Evolutionary conservation across 495 filamentous ascomycete species (phyloP).

Genomic region (Xylaria scruposa): DNA sequence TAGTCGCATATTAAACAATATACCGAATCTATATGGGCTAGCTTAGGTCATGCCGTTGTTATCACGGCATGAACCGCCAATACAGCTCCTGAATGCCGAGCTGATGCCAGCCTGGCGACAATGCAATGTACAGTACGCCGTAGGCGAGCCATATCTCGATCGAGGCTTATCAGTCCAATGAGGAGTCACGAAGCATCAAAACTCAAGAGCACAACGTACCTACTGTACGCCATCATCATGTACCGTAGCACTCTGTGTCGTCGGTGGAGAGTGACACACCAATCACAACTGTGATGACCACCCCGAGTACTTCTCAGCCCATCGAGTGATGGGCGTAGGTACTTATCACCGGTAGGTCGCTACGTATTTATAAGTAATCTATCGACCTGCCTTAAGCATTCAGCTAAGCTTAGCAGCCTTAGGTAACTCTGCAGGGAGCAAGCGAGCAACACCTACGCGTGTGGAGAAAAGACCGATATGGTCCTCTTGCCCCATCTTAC

Average conservation of each 20-base stretch:
- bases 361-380: background rate
- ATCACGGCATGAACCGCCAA: conserved; percentile 26
- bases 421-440: background rate
- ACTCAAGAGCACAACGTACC: conserved; percentile 10
- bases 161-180: conserved; percentile 29
- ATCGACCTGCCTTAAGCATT: conserved; percentile 25
- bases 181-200: background rate
- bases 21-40: conserved; percentile 7
- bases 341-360: background rate
- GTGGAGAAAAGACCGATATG: background rate
- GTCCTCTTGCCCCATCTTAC: background rate
- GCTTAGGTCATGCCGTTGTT: conserved; percentile 21
- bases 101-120: conserved; percentile 27
- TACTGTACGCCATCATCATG: conserved; percentile 12
- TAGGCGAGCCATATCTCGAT: conserved; percentile 18
- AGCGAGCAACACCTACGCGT: conserved; percentile 13
- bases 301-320: conserved; percentile 20
- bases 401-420: conserved; percentile 26
- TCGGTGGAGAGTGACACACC: conserved; percentile 18
- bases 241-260: conserved; percentile 20
- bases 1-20: conserved; percentile 13
- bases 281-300: conserved; percentile 18
- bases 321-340: background rate
- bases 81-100: conserved; percentile 23
- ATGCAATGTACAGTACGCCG: background rate